Base-by-base conservation (phyloP, 345 rosid genomes). In the Kandelia obovata region DNA sequence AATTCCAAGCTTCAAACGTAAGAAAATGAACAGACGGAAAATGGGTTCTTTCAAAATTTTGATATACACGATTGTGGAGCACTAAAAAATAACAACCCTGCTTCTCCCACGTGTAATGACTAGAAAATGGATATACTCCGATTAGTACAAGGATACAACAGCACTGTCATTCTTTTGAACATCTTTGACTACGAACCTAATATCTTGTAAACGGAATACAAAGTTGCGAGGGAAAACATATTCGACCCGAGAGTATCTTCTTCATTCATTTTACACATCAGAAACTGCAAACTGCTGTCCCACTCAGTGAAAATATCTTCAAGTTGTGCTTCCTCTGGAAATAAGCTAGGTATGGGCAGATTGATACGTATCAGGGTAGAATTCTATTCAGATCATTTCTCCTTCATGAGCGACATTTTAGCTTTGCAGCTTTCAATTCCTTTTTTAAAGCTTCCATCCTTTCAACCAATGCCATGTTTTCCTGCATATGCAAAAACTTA, bases 401-500 rank as follows among this genome's bases (percentile, higher is more conserved):
- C 63, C 66, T 69, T 69, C 30, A 17, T 3, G 62, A 66, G 35
- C 5, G 69, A 68, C 77, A 74, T 53, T 68, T 74, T 25, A 37
- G 62, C 52, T 68, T 69, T 35, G 70, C 26, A 35, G 73, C 59
- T 30, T 47, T 52, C 53, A 74, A 55, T 60, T 74, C 69, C 43
- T 64, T 74, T 53, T 62, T 62, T 27, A 74, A 27, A 21, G n/a
- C 49, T 53, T 68, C 77, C 58, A 74, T 62, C 31, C 73, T 46
- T n/a, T 65, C 77, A 20, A 63, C 63, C 60, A 74, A 64, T 13
- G 64, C 73, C 73, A 74, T 32, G 66, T 74, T 74, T 74, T 74
- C 78, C 78, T 75, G 73, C 28, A 20, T 49, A 58, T 15, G 21
- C 15, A 4, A 21, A 9, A 34, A 58, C 35, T 25, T 7, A 25